A percentile compares a stretch with the other conserved stretches of the same genome.
These are phyloP conservation scores for Beauveria medogensis DNA, from an alignment of 2,329 filamentous ascomycete genomes.

Conservation along the genomic window DNA sequence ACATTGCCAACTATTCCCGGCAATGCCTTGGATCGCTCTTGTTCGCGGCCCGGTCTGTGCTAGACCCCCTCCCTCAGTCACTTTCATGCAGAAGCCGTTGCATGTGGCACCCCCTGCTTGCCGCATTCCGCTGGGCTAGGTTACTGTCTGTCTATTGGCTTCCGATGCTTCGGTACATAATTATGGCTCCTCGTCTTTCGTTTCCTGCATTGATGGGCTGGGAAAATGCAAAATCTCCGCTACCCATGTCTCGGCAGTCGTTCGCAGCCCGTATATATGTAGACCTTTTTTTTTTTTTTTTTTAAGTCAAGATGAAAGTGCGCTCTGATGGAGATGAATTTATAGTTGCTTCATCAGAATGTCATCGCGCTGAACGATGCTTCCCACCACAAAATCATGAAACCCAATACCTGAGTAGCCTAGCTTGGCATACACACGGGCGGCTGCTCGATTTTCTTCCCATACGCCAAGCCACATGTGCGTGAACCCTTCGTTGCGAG, in stretches of 20 bases:
- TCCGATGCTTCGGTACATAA: neutral
- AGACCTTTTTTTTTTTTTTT: too few species aligned
- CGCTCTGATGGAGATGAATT: neutral
- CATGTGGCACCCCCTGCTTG: neutral
- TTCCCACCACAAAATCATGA: constrained; percentile 35
- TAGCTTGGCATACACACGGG: constrained; percentile 30
- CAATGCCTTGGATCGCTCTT: neutral
- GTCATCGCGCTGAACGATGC: constrained; percentile 32
- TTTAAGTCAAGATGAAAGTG: too few species aligned
- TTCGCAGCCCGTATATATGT: too few species aligned
- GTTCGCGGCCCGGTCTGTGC: neutral
- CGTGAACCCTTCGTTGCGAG: constrained; percentile 27
- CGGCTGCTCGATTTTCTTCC: constrained; percentile 35
- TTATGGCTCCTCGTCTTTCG: too few species aligned
- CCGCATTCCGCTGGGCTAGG: neutral
- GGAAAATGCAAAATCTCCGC: too few species aligned
- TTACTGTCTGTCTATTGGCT: neutral
- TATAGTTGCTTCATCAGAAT: constrained; percentile 30
- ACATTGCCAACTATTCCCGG: neutral
- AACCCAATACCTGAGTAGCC: constrained; percentile 32
- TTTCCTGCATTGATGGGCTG: too few species aligned
- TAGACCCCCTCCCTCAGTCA: neutral
- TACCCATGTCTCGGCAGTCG: too few species aligned
- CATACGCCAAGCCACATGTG: constrained; percentile 40
- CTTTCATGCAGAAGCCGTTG: neutral